Conservation (phyloP, 2,329 filamentous ascomycete species). For the Phialocephala sp. region DNA sequence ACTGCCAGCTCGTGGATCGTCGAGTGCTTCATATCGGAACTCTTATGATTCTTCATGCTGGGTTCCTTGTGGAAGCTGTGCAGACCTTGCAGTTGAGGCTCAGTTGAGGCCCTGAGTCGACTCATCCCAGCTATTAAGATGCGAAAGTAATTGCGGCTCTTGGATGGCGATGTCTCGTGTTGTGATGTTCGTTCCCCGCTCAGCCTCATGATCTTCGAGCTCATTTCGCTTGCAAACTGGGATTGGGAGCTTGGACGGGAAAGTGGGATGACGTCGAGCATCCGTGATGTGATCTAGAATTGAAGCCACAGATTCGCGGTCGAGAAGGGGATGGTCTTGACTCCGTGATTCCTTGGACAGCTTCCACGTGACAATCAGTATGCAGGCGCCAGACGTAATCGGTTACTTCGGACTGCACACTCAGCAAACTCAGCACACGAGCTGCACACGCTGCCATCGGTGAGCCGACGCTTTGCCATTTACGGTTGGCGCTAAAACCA, state of each 20-base stretch:
- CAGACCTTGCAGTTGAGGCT: conserved; percentile 8
- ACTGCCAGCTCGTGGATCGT: conserved; percentile 11
- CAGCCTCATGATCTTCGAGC: conserved; percentile 18
- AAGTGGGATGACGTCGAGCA: conserved; percentile 10
- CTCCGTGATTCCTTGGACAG: conserved; percentile 9
- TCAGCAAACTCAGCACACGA: conserved; percentile 1
- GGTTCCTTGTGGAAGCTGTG: not conserved
- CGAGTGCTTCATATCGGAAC: conserved; percentile 7
- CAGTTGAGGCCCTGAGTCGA: not conserved
- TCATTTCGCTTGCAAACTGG: conserved; percentile 18
- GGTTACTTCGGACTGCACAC: not conserved
- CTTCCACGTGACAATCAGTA: not conserved
- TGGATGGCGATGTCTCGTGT: conserved; percentile 5
- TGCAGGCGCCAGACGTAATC: not conserved
- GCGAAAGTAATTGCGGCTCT: not conserved
- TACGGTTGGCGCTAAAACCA: conserved; percentile 4
- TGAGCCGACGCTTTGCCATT: conserved; percentile 13
- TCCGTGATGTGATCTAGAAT: not conserved
- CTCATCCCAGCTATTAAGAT: conserved; percentile 5
- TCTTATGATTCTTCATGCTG: conserved; percentile 9
- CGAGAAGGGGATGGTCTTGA: not conserved
- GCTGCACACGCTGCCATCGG: conserved; percentile 5
- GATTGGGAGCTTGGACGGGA: conserved; percentile 2
- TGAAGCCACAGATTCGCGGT: not conserved
- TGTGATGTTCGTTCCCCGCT: not conserved